Percentiles rank a stretch among this genome's conserved stretches.
phyloP scores from a whole-genome alignment of 345 rosid genomes.

The Lagerstroemia speciosa region DNA sequence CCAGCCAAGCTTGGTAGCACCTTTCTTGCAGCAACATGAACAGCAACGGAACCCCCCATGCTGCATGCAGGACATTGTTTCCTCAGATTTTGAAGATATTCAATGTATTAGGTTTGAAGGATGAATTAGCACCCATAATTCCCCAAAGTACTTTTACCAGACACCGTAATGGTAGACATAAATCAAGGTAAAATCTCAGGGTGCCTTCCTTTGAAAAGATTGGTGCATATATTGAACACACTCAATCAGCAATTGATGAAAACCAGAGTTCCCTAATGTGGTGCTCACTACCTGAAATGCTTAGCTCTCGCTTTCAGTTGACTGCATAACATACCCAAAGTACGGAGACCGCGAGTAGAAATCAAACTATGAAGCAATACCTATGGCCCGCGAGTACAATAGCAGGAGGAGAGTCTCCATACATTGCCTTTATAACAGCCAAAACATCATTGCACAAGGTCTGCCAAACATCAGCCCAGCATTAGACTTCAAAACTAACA shows the following conservation, averaged over 20 bases:
- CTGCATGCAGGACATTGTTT: constrained; percentile 24
- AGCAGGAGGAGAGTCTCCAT: constrained; percentile 86
- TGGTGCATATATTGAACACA: neutral
- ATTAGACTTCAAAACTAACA: neutral
- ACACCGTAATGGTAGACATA: neutral
- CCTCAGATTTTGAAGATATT: neutral
- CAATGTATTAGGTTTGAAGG: neutral
- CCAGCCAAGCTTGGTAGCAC: constrained; percentile 64
- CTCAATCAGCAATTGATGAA: neutral
- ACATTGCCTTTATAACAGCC: constrained; percentile 67
- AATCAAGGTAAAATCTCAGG: neutral
- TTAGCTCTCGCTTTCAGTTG: neutral
- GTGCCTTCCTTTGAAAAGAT: neutral
- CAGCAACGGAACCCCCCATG: constrained; percentile 97
- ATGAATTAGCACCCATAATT: neutral
- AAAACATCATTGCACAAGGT: constrained; percentile 84
- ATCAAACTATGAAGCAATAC: constrained; percentile 20
- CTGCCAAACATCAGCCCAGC: constrained; percentile 40
- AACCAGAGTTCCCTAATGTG: neutral
- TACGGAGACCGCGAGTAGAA: neutral
- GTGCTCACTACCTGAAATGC: neutral
- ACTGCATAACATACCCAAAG: neutral
- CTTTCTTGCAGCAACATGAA: constrained; percentile 90
- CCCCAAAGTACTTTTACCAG: neutral
- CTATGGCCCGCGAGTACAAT: constrained; percentile 96